Conservation (phyloP, 441 rosid genomes). For the Biscutella laevigata region DNA sequence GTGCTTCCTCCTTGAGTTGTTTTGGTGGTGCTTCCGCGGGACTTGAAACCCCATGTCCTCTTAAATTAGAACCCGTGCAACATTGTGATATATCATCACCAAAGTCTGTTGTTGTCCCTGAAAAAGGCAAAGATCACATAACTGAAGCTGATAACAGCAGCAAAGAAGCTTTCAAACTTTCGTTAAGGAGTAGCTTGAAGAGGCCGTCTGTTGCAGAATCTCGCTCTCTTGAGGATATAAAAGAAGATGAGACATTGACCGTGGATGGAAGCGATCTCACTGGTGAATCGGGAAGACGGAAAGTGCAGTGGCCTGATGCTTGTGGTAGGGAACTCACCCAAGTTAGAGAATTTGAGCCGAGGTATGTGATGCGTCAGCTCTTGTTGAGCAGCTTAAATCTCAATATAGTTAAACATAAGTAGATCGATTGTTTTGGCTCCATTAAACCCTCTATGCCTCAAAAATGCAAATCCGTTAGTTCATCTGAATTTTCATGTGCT, state of each 20-base stretch:
- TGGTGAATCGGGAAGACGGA: conserved; percentile 48
- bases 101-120: conserved; percentile 34
- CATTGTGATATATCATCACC: conserved; percentile 36
- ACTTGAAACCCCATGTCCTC: conserved; percentile 56
- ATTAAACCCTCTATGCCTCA: not conserved
- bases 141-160: conserved; percentile 36
- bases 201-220: conserved; percentile 35
- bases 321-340: conserved; percentile 78
- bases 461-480: not conserved
- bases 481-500: not conserved
- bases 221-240: conserved; percentile 32
- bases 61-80: conserved; percentile 70
- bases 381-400: not conserved
- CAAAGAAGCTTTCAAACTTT: conserved; percentile 34
- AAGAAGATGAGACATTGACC: conserved; percentile 27
- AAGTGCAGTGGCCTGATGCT: conserved; percentile 91
- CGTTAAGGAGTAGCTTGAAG: conserved; percentile 72
- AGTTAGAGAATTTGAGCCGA: conserved; percentile 87
- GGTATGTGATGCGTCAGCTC: conserved; percentile 37
- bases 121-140: conserved; percentile 28
- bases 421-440: not conserved
- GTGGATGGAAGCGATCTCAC: conserved; percentile 37
- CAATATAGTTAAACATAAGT: not conserved
- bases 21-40: conserved; percentile 84
- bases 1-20: conserved; percentile 82